Percentiles rank a stretch among this genome's conserved stretches.
Conservation (phyloP, 169 alveolate genomes). For the Amoebophrya sp. region DNA sequence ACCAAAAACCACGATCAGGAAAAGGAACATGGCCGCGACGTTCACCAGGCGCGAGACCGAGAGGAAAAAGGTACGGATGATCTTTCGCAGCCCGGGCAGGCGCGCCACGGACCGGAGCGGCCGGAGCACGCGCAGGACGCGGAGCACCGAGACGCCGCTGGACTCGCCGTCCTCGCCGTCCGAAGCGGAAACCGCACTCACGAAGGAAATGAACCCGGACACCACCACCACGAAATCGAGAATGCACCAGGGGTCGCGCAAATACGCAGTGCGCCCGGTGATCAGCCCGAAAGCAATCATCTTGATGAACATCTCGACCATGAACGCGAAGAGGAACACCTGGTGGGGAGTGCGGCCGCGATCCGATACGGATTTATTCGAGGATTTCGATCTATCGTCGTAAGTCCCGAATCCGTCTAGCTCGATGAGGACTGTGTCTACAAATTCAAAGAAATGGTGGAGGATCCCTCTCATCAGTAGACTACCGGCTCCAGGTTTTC, state of each 20-base stretch:
- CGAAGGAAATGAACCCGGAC: conserved; percentile 19
- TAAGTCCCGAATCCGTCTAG: too few species aligned
- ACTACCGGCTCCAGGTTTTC: not conserved
- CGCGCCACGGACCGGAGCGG: conserved; percentile 50
- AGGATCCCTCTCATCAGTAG: too few species aligned
- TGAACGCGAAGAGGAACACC: conserved; percentile 13
- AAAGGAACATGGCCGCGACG: conserved; percentile 35
- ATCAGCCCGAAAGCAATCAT: conserved; percentile 37
- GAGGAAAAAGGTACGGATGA: conserved; percentile 34
- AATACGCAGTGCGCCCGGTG: conserved; percentile 36
- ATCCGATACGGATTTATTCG: too few species aligned
- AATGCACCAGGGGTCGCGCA: conserved; percentile 53
- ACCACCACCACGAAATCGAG: conserved; percentile 52
- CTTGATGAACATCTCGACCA: conserved; percentile 22
- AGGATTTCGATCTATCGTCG: too few species aligned
- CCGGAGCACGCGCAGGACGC: conserved; percentile 44
- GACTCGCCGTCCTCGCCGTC: not conserved
- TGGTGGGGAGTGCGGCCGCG: too few species aligned
- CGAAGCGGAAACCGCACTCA: not conserved
- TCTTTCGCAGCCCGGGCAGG: conserved; percentile 42
- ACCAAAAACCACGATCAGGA: conserved; percentile 43
- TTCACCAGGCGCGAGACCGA: conserved; percentile 42
- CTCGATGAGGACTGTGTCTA: too few species aligned
- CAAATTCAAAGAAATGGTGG: too few species aligned
- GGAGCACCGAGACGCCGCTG: conserved; percentile 29